Percentiles rank a stretch among this genome's conserved stretches.
phyloP scores from a whole-genome alignment of 495 filamentous ascomycete species.

The Hyphodiscus hymeniophilus region DNA sequence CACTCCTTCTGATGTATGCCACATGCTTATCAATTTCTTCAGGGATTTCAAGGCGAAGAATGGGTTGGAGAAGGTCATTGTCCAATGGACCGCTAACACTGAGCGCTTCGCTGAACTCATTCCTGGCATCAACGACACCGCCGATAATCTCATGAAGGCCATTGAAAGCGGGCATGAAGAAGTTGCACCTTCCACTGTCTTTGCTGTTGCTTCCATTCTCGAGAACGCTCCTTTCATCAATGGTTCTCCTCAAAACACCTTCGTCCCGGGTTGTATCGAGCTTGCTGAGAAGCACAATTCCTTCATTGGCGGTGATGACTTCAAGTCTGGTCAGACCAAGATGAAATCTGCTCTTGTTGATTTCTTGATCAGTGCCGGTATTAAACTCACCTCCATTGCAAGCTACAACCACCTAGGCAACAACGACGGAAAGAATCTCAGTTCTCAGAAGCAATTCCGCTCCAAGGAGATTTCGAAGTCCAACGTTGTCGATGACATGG shows the following conservation, averaged over 20 bases:
- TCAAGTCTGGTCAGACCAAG: constrained; percentile 99
- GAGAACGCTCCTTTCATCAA: constrained; percentile 96
- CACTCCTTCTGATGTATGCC: neutral
- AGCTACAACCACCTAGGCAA: constrained; percentile 99
- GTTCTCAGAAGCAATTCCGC: constrained; percentile 95
- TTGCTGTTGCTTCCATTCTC: constrained; percentile 88
- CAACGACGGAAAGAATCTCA: constrained; percentile 98
- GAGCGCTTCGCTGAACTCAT: constrained; percentile 90
- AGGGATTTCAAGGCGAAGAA: constrained; percentile 84
- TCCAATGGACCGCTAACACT: constrained; percentile 98
- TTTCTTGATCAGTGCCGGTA: constrained; percentile 96
- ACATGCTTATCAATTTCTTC: constrained; percentile 26
- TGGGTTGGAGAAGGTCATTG: constrained; percentile 87
- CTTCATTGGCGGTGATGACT: constrained; percentile 97
- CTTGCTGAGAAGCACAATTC: constrained; percentile 81
- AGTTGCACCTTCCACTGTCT: constrained; percentile 88
- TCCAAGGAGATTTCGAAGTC: constrained; percentile 99
- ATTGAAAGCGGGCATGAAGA: constrained; percentile 83
- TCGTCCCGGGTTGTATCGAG: constrained; percentile 85
- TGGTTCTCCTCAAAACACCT: constrained; percentile 97
- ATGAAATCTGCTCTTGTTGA: constrained; percentile 99
- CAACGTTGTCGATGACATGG: constrained; percentile 99
- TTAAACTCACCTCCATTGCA: constrained; percentile 97
- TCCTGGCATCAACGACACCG: constrained; percentile 89
- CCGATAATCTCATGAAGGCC: constrained; percentile 81